Percentiles rank a stretch among this genome's conserved stretches.
Conservation (phyloP, 2,329 filamentous ascomycete genomes). For the Orbilia blumenaviensis region DNA sequence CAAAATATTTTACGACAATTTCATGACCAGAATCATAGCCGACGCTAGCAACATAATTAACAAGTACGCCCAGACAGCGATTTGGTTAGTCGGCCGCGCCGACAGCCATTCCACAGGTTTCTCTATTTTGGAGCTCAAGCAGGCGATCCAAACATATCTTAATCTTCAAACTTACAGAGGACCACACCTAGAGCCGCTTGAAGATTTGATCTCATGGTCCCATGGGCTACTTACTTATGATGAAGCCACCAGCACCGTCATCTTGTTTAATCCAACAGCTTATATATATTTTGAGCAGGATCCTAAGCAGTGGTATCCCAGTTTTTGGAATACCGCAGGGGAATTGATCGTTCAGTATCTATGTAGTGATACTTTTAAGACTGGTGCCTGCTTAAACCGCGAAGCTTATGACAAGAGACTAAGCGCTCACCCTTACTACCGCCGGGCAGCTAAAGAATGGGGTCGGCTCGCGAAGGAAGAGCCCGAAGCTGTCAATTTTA, state of each 20-base stretch:
- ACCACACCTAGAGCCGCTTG: not conserved
- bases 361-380: not conserved
- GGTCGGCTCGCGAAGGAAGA: not conserved
- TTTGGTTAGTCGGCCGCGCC: no score
- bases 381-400: not conserved
- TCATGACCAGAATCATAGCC: no score
- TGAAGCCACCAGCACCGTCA: not conserved
- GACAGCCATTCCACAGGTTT: no score
- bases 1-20: no score
- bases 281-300: not conserved
- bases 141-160: no score
- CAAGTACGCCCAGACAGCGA: no score
- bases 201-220: not conserved
- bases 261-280: not conserved
- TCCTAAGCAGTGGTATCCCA: not conserved
- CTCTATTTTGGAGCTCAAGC: no score
- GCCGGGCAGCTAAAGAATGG: conserved; percentile 11
- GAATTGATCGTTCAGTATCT: not conserved
- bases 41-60: no score
- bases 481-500: not conserved
- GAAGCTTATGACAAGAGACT: not conserved
- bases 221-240: not conserved
- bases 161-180: not conserved
- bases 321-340: not conserved
- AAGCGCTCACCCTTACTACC: not conserved